phyloP scores from a whole-genome alignment of 202 grass and related monocot species.

The Setaria viridis region DNA sequence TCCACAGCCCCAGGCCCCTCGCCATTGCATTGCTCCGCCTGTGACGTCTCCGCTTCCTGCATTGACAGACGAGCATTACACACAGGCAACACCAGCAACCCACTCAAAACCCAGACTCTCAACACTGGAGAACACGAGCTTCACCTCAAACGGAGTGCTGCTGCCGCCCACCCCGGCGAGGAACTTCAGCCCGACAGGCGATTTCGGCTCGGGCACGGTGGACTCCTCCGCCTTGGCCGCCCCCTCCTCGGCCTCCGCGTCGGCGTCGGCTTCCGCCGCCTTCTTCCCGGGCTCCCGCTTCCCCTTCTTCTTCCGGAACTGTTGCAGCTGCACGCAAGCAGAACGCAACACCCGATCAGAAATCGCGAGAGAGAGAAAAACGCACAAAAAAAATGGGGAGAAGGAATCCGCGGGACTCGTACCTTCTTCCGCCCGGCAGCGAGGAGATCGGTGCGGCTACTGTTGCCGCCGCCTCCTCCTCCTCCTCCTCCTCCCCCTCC shows the following conservation, averaged over 20 bases:
- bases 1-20: slow-evolving; percentile 18
- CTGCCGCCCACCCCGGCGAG: slow-evolving; percentile 46
- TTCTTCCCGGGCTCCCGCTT: slow-evolving; percentile 63
- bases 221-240: slow-evolving; percentile 4
- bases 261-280: slow-evolving; percentile 45
- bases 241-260: slow-evolving; percentile 45
- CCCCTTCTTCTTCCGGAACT: slow-evolving; percentile 98
- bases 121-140: slow-evolving; percentile 26
- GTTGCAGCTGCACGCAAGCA: slow-evolving; percentile 63
- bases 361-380: neutral
- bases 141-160: slow-evolving; percentile 48
- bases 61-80: slow-evolving; percentile 48
- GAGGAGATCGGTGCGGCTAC: slow-evolving; percentile 79
- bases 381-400: neutral
- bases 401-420: neutral
- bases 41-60: slow-evolving; percentile 52
- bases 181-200: slow-evolving; percentile 47
- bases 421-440: slow-evolving; percentile 94
- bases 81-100: neutral
- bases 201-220: slow-evolving; percentile 43
- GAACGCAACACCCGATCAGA: slow-evolving; percentile 40
- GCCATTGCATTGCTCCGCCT: slow-evolving; percentile 54
- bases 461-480: slow-evolving; percentile 43
- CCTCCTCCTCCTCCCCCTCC: neutral
- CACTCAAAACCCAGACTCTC: slow-evolving; percentile 19